phyloP scores from a whole-genome alignment of 257 asterid species.

The Solanum ossicruentum region DNA sequence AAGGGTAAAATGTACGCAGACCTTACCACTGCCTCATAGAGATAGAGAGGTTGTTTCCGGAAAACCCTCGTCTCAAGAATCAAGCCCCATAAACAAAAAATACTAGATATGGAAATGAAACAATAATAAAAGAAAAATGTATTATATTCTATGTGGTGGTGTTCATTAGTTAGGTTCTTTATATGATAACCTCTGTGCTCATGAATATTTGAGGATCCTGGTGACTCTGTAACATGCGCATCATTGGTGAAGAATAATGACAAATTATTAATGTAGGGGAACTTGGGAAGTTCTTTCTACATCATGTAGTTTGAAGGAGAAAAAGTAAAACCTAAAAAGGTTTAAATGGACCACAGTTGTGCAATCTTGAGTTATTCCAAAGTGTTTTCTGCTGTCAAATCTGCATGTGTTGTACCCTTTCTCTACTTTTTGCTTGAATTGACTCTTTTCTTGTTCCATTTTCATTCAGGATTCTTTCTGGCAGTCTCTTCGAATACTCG shows the following conservation, averaged over 20 bases:
- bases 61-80: too few relatives aligned
- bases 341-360: not conserved
- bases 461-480: constrained; percentile 58
- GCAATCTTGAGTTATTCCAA: not conserved
- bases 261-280: not conserved
- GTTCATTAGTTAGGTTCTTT: not conserved
- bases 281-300: not conserved
- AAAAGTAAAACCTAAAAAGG: not conserved
- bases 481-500: constrained; percentile 84
- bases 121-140: not conserved
- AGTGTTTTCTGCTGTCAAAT: not conserved
- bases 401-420: not conserved
- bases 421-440: not conserved
- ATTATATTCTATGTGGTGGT: not conserved
- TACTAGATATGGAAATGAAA: too few relatives aligned
- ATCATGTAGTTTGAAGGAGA: not conserved
- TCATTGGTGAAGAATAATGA: not conserved
- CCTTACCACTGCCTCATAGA: too few relatives aligned
- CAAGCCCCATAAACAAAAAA: too few relatives aligned
- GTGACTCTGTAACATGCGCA: not conserved
- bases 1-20: too few relatives aligned
- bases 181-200: not conserved
- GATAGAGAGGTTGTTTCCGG: too few relatives aligned
- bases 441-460: not conserved
- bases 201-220: not conserved